Conservation (phyloP, 768 basidiomycete species). For the Naganishia randhawae region DNA sequence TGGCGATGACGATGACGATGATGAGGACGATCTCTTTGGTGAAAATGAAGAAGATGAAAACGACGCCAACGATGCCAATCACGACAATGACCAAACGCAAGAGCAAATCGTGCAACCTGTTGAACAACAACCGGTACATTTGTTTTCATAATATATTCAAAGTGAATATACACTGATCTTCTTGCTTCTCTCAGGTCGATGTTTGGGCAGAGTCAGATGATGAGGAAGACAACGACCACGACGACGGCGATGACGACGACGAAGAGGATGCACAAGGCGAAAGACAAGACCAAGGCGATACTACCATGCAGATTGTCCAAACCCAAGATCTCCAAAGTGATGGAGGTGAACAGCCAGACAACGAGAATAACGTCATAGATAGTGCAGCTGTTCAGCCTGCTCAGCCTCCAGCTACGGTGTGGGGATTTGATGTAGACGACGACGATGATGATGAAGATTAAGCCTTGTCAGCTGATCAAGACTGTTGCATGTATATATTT, state of each 20-base stretch:
- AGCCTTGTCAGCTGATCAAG: too few relatives aligned
- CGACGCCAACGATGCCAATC: neutral
- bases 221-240: neutral
- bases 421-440: slow-evolving; percentile 17
- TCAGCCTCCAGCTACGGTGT: neutral
- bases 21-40: slow-evolving; percentile 21
- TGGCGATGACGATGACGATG: slow-evolving; percentile 23
- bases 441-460: slow-evolving; percentile 17
- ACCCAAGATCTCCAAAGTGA: neutral
- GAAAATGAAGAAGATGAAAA: slow-evolving; percentile 19
- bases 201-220: slow-evolving; percentile 7
- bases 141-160: neutral
- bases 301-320: neutral
- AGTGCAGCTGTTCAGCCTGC: neutral
- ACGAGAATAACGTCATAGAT: neutral
- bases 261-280: slow-evolving; percentile 8
- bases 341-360: neutral
- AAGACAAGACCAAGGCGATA: neutral
- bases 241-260: neutral
- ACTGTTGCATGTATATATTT: neutral
- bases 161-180: neutral
- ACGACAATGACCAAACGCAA: neutral
- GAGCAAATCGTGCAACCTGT: neutral
- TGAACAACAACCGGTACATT: neutral
- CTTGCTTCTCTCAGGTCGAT: neutral